These are phyloP conservation scores for Hericium erinaceus DNA, from an alignment of 768 basidiomycete species.

Conservation along the genomic window DNA sequence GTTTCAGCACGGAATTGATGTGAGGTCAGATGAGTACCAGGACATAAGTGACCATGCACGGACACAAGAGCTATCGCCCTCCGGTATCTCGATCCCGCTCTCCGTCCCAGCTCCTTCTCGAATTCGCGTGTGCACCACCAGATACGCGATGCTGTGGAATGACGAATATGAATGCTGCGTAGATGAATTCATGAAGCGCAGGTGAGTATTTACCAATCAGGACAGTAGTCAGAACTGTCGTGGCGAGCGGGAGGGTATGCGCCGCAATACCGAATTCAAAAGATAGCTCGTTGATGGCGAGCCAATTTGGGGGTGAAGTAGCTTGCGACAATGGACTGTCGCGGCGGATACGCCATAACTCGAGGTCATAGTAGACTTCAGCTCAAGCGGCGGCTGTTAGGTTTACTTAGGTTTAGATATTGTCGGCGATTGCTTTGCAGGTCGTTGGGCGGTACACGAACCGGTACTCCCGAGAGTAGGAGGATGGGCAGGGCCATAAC, in stretches of 20 bases:
- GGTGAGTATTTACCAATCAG: not conserved
- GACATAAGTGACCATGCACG: not conserved
- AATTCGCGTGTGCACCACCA: not conserved
- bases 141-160: not conserved
- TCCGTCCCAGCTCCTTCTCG: not conserved
- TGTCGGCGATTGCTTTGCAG: not conserved
- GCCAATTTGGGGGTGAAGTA: not conserved
- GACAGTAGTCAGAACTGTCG: not conserved
- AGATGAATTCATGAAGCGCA: not conserved
- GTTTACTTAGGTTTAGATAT: too few species aligned
- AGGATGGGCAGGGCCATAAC: not conserved
- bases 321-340: not conserved
- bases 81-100: not conserved
- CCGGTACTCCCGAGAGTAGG: not conserved
- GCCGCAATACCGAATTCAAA: not conserved
- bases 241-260: not conserved
- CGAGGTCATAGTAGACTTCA: not conserved
- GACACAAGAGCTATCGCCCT: not conserved
- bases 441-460: not conserved
- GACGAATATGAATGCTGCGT: not conserved
- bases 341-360: not conserved
- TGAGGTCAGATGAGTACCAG: not conserved
- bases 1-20: not conserved
- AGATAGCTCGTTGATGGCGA: not conserved
- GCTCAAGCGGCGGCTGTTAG: not conserved